Base-by-base conservation (phyloP, 352 stramenopile species). In the Phytophthora palmivora region DNA sequence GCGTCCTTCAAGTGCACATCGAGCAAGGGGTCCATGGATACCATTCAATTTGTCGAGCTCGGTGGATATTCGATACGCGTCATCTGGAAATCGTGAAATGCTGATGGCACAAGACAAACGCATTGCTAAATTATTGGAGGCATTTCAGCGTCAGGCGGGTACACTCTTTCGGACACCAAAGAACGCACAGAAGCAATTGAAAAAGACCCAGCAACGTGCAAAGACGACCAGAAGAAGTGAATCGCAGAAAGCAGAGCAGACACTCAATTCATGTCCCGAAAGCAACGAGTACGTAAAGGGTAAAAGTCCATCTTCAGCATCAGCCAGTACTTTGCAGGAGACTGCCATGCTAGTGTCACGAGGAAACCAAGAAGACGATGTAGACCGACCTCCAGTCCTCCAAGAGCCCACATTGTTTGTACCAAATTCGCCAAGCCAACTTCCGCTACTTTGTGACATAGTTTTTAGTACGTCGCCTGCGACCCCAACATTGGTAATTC, bases 311-410 rank as follows among this genome's bases (percentile, higher is more conserved):
- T 14, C 38, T 18, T 56, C 62, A 24, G 52, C 59, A 16, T 28
- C 45, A 26, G 15, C n/a, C 22, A n/a, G 26, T 42, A 34, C 16
- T 48, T 42, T 7, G 33, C 19, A 34, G 9, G 21, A 22, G 3
- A 3, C 33, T 43, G 2, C 3, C 6, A 6, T 19, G n/a, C 24
- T 34, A 5, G 16, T 18, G 24, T 39, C 4, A 12, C 21, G 16
- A 54, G 42, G 41, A 16, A 61, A 65, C 7, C 54, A 59, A 55
- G 54, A 70, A 39, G 54, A 44, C 10, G 34, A 54, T 51, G 16
- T 16, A 15, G 12, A 22, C 3, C 18, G 22, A 33, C 5, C 14
- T 26, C 19, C 3, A 10, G 9, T 21, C 4, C 9, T 38, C 15
- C 8, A 6, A 28, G 15, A 18, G 16, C 11, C 19, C 18, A 19